Base-by-base conservation (phyloP, 768 basidiomycete species). In the Podaxis sp. region DNA sequence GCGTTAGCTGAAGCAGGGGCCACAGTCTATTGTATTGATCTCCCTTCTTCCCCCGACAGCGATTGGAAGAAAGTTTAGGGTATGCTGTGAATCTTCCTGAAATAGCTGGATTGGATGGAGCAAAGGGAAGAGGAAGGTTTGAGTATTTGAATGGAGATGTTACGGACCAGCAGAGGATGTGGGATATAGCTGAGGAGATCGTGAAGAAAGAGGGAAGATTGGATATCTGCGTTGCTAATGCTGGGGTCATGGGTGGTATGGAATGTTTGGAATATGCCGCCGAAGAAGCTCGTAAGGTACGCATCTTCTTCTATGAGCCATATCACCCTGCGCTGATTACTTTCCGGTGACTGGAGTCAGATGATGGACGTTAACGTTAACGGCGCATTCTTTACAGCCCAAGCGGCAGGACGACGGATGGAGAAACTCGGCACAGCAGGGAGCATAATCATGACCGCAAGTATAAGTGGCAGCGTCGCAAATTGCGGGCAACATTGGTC, bases 141-240 rank as follows among this genome's bases (percentile, higher is more conserved):
- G 77, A 84, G 63, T 90, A 90, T 71, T 68, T 83, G 61, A 69
- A 72, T 38, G 83, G 75, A 28, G 83, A 89, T 61, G 88, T 88
- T 38, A 84, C 82, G 55, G 71, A 88, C 63, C 87, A 89, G 61
- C 40, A 74, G 68, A 74, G 40, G n/a, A 73, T 74, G 58, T 84
- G 75, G 85, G 80, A 77, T 68, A 69, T 73, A 42, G 77, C 78
- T 40, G 79, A 84, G 68, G 74, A 78, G 62, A 85, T 91, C 46
- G 85, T 78, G 0, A 73, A 82, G 52, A 80, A 77, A 69, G 87
- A 90, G 64, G 83, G 83, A 0, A 75, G 86, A 58, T 71, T 91
- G 68, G 88, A 91, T 69, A 75, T 86, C 19, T 88, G 86, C 66
- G 71, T 90, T 57, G 87, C 88, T 1, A 85, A 85, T 22, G 89